Base-by-base conservation (phyloP, 805 yeast genomes). In the Wickerhamiella occidentalis region DNA sequence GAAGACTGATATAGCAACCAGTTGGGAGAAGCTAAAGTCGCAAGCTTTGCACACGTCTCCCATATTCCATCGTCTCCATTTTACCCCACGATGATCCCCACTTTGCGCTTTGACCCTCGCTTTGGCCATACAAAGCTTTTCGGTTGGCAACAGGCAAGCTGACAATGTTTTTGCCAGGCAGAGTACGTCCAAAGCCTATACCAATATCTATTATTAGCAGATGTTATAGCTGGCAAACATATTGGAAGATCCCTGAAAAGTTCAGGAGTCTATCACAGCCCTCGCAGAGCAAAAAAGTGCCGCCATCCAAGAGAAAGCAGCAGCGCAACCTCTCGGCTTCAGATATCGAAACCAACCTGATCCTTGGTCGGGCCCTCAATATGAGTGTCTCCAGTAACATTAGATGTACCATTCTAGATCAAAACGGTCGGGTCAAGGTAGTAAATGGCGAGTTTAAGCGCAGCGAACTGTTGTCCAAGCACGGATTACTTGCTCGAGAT, bases 401-500 rank as follows among this genome's bases (percentile, higher is more conserved):
- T 18, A 71, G 87, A 28, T 90, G 96, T 58, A 90, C 97, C 1
- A 76, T 85, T 0, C 79, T 92, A 55, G 87, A 88, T 58, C 54
- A 60, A 2, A 62, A 69, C 2, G 96, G 97, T 0, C 73, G 78
- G 38, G 79, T 85, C 21, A 71, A 74, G 1, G 79, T 82, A 0
- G 80, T 82, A 1, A 80, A 90, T 1, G 74, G 79, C 41, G 83
- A 79, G 58, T 79, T 82, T 63, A 85, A 85, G 53, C 77, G 85
- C 59, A 73, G 82, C 47, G 80, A 79, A 48, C 75, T 90, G 52
- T 71, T 90, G 8, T 71, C 78, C 28, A 78, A 79, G 54, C 85
- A 88, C 62, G 85, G 85, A 11, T 64, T 90, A 22, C 77, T 83
- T 51, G 96, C 97, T 0, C 71, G 98, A 63, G 98, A 90, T 64